These are phyloP conservation scores for Nakaseomyces kungkrabaensis DNA, from an alignment of 1,139 yeast species.

Conservation along the genomic window DNA sequence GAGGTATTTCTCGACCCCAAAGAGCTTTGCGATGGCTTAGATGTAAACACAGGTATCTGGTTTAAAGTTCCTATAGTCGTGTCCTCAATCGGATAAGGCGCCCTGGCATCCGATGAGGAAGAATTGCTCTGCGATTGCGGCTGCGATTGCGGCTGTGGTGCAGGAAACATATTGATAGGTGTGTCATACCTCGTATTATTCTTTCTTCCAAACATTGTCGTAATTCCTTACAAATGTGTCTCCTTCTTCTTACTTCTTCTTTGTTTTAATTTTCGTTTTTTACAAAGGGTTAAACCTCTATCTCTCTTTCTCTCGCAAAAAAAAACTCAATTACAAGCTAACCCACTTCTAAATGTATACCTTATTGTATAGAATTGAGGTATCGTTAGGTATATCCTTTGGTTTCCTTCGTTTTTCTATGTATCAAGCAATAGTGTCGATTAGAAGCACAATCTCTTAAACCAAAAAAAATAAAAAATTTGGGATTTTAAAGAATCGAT, in stretches of 20 bases:
- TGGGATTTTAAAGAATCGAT: too few species aligned
- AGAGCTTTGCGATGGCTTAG: slow-evolving; percentile 5
- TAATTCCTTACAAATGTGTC: background rate
- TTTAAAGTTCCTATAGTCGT: slow-evolving; percentile 10
- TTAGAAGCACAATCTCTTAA: too few species aligned
- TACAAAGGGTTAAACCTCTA: too few species aligned
- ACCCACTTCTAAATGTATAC: too few species aligned
- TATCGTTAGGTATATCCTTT: too few species aligned
- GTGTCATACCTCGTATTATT: background rate
- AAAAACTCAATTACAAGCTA: too few species aligned
- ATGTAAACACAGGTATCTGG: slow-evolving; percentile 11
- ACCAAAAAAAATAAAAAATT: too few species aligned
- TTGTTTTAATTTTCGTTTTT: too few species aligned
- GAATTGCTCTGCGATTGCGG: background rate
- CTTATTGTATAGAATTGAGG: too few species aligned
- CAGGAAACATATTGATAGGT: slow-evolving; percentile 2
- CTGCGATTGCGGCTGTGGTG: background rate
- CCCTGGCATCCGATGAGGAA: background rate
- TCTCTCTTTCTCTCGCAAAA: too few species aligned
- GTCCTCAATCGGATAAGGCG: slow-evolving; percentile 19
- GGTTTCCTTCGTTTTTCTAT: too few species aligned
- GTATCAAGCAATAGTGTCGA: too few species aligned
- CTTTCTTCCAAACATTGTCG: background rate
- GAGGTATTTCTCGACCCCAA: slow-evolving; percentile 2
- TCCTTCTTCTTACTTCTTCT: background rate